Evolutionary conservation across 148 eudicot species (phyloP), one percentile per base, ranked within the genome.

Genomic region (Nepenthes gracilis): DNA sequence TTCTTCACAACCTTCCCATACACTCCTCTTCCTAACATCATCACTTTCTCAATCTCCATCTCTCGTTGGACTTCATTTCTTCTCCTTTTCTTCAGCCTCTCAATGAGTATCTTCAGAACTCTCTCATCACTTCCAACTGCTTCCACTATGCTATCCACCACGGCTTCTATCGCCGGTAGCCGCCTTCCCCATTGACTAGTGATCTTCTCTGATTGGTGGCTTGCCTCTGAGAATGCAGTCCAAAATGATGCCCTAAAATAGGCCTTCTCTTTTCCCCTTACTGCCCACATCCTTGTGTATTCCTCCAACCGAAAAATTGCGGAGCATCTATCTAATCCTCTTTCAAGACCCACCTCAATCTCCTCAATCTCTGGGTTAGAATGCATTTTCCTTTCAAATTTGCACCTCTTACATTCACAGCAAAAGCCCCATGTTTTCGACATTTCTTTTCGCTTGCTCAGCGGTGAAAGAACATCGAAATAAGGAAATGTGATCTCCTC

Each of bases 1-100:
- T 82, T 92, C 80, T 80, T 92, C 72, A 92, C 64, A 33, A 83
- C 64, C 64, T 85, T 92, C 63, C 97, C 96, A 88, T 92, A 92
- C 49, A 85, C 67, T 55, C 97, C 97, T 80, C 94, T 92, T 56
- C 96, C 96, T 37, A 88, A 70, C 75, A 82, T 92, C 75, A 88
- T 55, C 58, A 51, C 83, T 67, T 68, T 84, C 60, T 87, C 97
- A 87, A 83, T 83, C 61, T 85, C 93, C 64, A 79, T 64, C 57
- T 80, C 77, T 61, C 70, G 57, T 2, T 48, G 62, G 23, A 23
- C 23, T 23, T 0, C 23, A 47, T 75, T 73, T 68, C 74, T 11
- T 2, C n/a, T 49, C 1, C 53, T 58, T 64, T 76, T 83, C 83
- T 78, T 85, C 67, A 88, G 54, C 48, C 82, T 80, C 72, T 77